Evolutionary conservation across 2,329 filamentous ascomycete genomes (phyloP), one percentile per base, ranked within the genome.

Genomic region (Penicillium glabrum): DNA sequence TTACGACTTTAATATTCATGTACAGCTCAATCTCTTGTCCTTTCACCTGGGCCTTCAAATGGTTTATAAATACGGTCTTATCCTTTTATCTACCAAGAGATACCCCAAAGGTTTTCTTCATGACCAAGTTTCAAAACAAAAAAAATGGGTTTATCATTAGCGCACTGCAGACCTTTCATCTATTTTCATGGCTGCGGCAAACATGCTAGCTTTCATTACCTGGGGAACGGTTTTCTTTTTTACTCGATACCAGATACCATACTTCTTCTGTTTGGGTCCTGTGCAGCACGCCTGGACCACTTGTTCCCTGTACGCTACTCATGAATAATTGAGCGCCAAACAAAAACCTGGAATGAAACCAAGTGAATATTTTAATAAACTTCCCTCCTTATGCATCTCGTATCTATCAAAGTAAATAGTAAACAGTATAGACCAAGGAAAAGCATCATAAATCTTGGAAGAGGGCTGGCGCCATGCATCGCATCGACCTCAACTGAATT

Each of bases 221-320:
- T n/a, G 5, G 51, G 33, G 51, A 53, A 37, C 31, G 44, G 31
- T 33, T 54, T 41, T 48, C 24, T 44, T 50, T 46, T 47, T 31
- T 53, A 56, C 61, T 62, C 61, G 64, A 69, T 70, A 69, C 68
- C 63, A 68, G 66, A 69, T 69, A 68, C 68, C 68, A 68, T 51
- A 54, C 61, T 55, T 54, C 35, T 51, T 55, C 57, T 61, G 54
- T 67, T 61, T 57, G 35, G 27, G 41, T 37, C 43, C 41, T 10
- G 41, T 58, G 29, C 55, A 47, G 54, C 29, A 57, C 29, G 46
- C 54, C 51, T 55, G 37, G 51, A 53, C 57, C 51, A 53, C 46
- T 55, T 60, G 33, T 59, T 45, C 56, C 51, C 35, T 66, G 62
- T 66, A 66, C 62, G 61, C 60, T 64, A 65, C 49, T 51, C 54